These are phyloP conservation scores for Aspergillus steynii DNA, from an alignment of 495 filamentous ascomycete species.

Conservation along the genomic window DNA sequence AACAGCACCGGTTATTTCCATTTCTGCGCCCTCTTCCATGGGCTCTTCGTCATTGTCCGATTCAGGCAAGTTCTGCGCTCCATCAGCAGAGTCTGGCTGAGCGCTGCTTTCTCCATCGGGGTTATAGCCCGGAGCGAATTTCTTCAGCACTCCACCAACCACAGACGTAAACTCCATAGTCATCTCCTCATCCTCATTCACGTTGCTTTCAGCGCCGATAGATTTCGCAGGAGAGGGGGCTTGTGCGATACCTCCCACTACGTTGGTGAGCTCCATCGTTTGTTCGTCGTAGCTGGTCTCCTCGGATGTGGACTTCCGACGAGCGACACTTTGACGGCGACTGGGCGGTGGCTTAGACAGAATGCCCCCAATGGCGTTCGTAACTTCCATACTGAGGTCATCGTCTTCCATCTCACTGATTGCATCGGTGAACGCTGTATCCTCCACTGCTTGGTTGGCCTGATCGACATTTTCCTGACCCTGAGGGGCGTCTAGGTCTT, in stretches of 20 bases:
- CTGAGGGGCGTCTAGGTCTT: constrained; percentile 49
- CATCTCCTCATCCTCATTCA: constrained; percentile 67
- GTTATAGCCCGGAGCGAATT: constrained; percentile 20
- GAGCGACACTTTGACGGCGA: constrained; percentile 32
- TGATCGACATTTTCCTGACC: constrained; percentile 66
- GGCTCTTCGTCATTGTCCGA: constrained; percentile 37
- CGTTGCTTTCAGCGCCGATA: constrained; percentile 35
- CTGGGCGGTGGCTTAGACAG: constrained; percentile 48
- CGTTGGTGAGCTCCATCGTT: constrained; percentile 79
- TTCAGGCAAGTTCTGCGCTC: constrained; percentile 26
- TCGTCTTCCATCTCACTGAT: constrained; percentile 48
- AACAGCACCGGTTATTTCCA: constrained; percentile 75
- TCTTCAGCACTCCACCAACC: constrained; percentile 63
- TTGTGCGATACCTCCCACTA: constrained; percentile 63
- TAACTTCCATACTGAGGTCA: constrained; percentile 85
- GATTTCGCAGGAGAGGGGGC: constrained; percentile 37
- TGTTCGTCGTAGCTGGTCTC: constrained; percentile 55
- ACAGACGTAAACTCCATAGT: constrained; percentile 82
- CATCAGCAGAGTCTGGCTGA: constrained; percentile 23
- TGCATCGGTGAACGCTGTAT: constrained; percentile 21
- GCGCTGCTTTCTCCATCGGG: constrained; percentile 23
- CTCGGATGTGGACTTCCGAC: constrained; percentile 40
- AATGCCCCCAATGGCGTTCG: constrained; percentile 79
- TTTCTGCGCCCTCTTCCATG: constrained; percentile 50
- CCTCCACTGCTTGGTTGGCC: constrained; percentile 32